Evolutionary conservation across 2,329 filamentous ascomycete genomes (phyloP).

Genomic region (Trichoderma harzianum): DNA sequence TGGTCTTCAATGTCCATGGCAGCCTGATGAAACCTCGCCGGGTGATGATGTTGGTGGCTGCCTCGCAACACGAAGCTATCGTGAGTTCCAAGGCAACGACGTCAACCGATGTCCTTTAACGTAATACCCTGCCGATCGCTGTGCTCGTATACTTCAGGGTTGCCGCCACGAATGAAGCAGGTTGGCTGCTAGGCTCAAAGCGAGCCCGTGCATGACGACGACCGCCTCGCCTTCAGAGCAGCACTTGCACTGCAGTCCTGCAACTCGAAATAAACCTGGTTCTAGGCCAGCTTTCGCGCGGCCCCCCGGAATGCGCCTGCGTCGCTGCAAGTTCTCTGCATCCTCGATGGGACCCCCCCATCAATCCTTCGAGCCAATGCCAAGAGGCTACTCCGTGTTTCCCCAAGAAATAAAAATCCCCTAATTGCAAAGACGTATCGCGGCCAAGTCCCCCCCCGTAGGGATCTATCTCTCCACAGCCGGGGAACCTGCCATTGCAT

Average conservation of each 20-base stretch:
- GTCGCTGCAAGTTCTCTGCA: constrained; percentile 16
- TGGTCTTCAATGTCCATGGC: constrained; percentile 2
- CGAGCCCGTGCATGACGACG: neutral
- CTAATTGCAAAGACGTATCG: neutral
- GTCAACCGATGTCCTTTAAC: neutral
- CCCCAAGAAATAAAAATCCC: constrained; percentile 5
- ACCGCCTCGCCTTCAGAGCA: neutral
- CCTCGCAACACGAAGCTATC: constrained; percentile 1
- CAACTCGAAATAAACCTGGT: neutral
- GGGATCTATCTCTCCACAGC: neutral
- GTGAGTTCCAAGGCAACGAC: neutral
- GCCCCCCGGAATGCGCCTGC: constrained; percentile 11
- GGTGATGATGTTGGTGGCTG: neutral
- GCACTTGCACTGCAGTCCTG: neutral
- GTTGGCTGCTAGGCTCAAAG: neutral
- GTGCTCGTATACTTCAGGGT: neutral
- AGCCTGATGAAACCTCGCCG: constrained; percentile 8
- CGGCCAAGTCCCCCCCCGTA: neutral
- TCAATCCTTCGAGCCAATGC: constrained; percentile 1
- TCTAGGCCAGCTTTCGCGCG: constrained; percentile 2
- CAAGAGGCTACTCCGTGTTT: neutral
- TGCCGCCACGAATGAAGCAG: neutral
- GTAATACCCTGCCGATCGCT: neutral
- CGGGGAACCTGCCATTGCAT: constrained; percentile 17
- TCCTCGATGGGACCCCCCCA: neutral